These are phyloP conservation scores for Rasamsonia emersonii DNA, from an alignment of 2,329 filamentous ascomycete genomes.

Conservation along the genomic window DNA sequence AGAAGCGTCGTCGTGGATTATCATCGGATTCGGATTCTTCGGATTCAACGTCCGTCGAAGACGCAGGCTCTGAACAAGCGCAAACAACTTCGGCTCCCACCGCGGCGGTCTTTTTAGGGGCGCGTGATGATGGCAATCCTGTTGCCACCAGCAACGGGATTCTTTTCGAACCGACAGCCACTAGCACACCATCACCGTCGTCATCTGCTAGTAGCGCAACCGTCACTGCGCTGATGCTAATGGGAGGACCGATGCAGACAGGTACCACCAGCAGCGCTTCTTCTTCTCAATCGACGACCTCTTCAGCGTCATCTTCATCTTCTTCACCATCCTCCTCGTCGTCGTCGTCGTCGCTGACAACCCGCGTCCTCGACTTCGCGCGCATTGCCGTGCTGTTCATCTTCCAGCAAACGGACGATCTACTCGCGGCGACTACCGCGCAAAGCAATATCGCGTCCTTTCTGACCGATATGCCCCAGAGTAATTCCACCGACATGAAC, in stretches of 20 bases:
- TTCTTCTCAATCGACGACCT: not conserved
- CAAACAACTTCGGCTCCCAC: not conserved
- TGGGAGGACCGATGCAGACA: too few species aligned
- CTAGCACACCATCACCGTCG: conserved; percentile 33
- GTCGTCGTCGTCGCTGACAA: conserved; percentile 10
- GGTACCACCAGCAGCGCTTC: conserved; percentile 12
- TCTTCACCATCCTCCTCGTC: conserved; percentile 2
- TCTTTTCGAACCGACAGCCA: conserved; percentile 24
- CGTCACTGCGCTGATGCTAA: conserved; percentile 6
- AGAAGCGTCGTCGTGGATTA: conserved; percentile 18
- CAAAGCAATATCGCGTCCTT: conserved; percentile 24
- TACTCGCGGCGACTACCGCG: conserved; percentile 21
- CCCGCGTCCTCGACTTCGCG: conserved; percentile 24
- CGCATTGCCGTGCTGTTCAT: conserved; percentile 35
- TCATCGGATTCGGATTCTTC: not conserved
- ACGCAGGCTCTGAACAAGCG: not conserved
- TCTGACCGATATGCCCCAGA: conserved; percentile 15
- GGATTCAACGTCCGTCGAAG: not conserved
- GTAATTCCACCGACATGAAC: conserved; percentile 12
- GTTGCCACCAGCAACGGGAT: conserved; percentile 30
- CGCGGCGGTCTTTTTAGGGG: too few species aligned
- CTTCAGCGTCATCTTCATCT: not conserved
- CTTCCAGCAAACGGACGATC: conserved; percentile 24
- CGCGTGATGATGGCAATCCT: conserved; percentile 16
- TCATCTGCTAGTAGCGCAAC: conserved; percentile 8